Conservation (phyloP, 768 basidiomycete species). For the Trametes coccinea region DNA sequence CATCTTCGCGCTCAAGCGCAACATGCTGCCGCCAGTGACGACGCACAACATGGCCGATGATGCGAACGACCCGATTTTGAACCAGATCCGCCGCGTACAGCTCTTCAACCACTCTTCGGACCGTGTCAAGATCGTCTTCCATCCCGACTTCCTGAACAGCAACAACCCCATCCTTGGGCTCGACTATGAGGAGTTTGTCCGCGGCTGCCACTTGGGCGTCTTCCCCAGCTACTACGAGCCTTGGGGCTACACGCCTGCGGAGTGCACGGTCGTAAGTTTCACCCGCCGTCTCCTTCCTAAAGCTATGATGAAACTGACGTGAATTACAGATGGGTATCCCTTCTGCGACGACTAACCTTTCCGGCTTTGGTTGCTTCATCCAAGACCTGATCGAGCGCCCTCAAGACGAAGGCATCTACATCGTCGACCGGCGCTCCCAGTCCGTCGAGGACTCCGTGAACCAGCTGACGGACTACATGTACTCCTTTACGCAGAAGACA, state of each 20-base stretch:
- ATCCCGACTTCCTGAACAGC: conserved; percentile 96
- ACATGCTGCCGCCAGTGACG: conserved; percentile 91
- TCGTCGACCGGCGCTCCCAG: conserved; percentile 88
- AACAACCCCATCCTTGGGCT: conserved; percentile 97
- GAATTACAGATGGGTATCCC: conserved; percentile 89
- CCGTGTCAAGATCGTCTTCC: conserved; percentile 97
- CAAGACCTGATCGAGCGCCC: conserved; percentile 95
- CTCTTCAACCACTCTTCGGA: conserved; percentile 88
- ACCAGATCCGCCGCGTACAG: conserved; percentile 90
- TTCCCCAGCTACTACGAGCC: conserved; percentile 98
- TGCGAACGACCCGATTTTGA: conserved; percentile 86
- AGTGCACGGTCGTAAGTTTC: conserved; percentile 89
- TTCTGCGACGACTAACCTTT: conserved; percentile 94
- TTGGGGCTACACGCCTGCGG: conserved; percentile 96
- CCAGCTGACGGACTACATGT: conserved; percentile 77
- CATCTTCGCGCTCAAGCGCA: conserved; percentile 94
- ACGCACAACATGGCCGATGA: conserved; percentile 99
- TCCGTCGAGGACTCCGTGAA: conserved; percentile 90
- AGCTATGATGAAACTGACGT: background rate
- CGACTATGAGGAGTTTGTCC: conserved; percentile 98
- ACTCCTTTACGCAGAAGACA: conserved; percentile 75
- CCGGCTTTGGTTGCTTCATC: conserved; percentile 98
- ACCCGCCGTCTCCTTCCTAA: no score
- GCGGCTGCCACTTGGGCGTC: conserved; percentile 97
- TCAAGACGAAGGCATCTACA: conserved; percentile 94